Evolutionary conservation across 345 rosid species (phyloP).

Genomic region (Noccaea bulbosa): DNA sequence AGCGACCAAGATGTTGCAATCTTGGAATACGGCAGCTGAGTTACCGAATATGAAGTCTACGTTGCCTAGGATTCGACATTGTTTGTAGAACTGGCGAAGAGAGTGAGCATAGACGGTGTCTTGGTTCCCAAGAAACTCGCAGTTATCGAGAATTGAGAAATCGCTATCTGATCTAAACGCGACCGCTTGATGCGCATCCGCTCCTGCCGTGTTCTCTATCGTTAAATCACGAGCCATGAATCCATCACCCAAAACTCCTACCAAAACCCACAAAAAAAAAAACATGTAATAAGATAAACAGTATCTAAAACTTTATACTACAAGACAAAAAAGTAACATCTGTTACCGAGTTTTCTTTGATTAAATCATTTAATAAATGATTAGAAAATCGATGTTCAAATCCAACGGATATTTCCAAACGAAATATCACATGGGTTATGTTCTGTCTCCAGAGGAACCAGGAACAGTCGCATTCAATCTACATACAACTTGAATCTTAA

Average conservation of each 20-base stretch:
- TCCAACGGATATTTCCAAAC: not conserved
- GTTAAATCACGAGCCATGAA: slow-evolving; percentile 93
- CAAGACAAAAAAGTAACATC: no score
- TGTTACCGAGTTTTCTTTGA: no score
- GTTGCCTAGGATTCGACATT: slow-evolving; percentile 78
- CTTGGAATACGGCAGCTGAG: slow-evolving; percentile 77
- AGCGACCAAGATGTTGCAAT: slow-evolving; percentile 61
- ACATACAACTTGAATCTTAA: not conserved
- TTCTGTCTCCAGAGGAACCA: slow-evolving; percentile 26
- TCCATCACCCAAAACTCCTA: slow-evolving; percentile 91
- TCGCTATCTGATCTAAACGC: slow-evolving; percentile 94
- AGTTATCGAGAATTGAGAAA: slow-evolving; percentile 68
- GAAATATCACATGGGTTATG: slow-evolving; percentile 32
- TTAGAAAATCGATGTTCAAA: no score
- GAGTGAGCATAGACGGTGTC: slow-evolving; percentile 87
- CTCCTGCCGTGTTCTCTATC: slow-evolving; percentile 80
- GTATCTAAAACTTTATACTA: no score
- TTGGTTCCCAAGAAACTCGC: slow-evolving; percentile 89
- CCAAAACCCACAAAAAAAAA: not conserved
- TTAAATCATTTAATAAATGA: no score
- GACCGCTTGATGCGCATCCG: slow-evolving; percentile 87
- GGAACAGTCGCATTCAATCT: slow-evolving; percentile 16
- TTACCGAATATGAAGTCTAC: slow-evolving; percentile 95
- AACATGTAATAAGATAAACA: not conserved
- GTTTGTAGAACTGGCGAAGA: slow-evolving; percentile 82